Evolutionary conservation across 768 basidiomycete species (phyloP).

Genomic region (Tulasnella sp.): DNA sequence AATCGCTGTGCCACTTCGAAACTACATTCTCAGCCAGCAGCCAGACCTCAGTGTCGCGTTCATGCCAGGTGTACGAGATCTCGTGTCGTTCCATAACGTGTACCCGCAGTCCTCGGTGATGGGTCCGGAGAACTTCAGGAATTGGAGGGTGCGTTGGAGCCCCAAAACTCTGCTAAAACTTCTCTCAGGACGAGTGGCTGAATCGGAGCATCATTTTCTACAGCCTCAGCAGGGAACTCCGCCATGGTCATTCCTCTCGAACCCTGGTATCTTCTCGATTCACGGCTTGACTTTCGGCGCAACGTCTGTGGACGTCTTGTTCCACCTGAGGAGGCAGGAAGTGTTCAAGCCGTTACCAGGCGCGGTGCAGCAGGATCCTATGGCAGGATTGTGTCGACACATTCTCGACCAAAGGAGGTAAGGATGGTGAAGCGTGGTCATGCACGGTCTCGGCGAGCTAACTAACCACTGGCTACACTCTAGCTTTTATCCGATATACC

Average conservation of each 20-base stretch:
- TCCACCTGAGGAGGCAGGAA: slow-evolving; percentile 85
- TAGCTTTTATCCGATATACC: slow-evolving; percentile 96
- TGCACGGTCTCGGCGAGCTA: background rate
- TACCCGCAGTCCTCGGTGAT: slow-evolving; percentile 66
- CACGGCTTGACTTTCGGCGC: slow-evolving; percentile 77
- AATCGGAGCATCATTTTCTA: background rate
- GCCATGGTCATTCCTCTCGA: slow-evolving; percentile 57
- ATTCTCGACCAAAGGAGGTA: slow-evolving; percentile 85
- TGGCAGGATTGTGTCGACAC: slow-evolving; percentile 75
- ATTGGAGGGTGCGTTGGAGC: slow-evolving; percentile 14
- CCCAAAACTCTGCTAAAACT: background rate
- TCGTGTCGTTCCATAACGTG: slow-evolving; percentile 72
- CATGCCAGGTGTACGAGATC: slow-evolving; percentile 77
- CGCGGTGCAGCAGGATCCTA: slow-evolving; percentile 62
- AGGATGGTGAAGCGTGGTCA: slow-evolving; percentile 21
- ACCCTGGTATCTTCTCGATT: slow-evolving; percentile 80
- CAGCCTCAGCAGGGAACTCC: background rate
- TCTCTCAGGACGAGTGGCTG: background rate
- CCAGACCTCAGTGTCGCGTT: slow-evolving; percentile 72
- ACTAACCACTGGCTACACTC: slow-evolving; percentile 15
- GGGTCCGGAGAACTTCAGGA: slow-evolving; percentile 19
- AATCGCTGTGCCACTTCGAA: slow-evolving; percentile 55
- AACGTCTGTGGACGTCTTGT: slow-evolving; percentile 82
- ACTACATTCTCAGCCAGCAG: slow-evolving; percentile 40
- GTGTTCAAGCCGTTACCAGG: slow-evolving; percentile 59